A percentile compares a stretch with the other conserved stretches of the same genome.
phyloP scores from a whole-genome alignment of 305 asterid species.

The Fraxinus dipetala region DNA sequence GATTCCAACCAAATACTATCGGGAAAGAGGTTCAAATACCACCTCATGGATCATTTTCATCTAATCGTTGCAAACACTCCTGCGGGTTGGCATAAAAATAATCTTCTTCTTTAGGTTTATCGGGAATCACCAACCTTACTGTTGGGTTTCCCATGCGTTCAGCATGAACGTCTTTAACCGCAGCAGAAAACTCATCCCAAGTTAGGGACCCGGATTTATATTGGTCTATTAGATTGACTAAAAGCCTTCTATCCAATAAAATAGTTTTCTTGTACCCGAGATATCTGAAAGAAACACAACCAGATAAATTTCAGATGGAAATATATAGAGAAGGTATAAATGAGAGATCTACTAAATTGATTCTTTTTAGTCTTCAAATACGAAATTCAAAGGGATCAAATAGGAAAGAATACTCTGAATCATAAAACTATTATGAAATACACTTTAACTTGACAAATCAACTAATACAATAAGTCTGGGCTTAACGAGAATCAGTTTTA shows the following conservation, averaged over 20 bases:
- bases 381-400: neutral
- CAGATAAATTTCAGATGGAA: neutral
- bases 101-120: slow-evolving; percentile 82
- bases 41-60: slow-evolving; percentile 37
- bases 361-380: neutral
- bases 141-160: slow-evolving; percentile 68
- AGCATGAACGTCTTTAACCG: slow-evolving; percentile 56
- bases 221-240: slow-evolving; percentile 60
- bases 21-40: slow-evolving; percentile 28
- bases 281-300: slow-evolving; percentile 41
- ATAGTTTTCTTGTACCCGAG: slow-evolving; percentile 74
- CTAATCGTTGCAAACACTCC: slow-evolving; percentile 53
- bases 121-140: slow-evolving; percentile 53
- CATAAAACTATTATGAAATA: neutral
- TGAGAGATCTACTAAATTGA: neutral
- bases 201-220: slow-evolving; percentile 43
- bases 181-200: slow-evolving; percentile 69
- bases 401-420: neutral
- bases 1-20: slow-evolving; percentile 17
- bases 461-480: neutral
- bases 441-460: neutral
- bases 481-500: neutral
- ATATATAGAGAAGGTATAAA: neutral
- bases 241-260: slow-evolving; percentile 52
- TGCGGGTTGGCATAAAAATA: slow-evolving; percentile 75